Conservation (phyloP, 257 asterid genomes). For the Voacanga thouarsii region DNA sequence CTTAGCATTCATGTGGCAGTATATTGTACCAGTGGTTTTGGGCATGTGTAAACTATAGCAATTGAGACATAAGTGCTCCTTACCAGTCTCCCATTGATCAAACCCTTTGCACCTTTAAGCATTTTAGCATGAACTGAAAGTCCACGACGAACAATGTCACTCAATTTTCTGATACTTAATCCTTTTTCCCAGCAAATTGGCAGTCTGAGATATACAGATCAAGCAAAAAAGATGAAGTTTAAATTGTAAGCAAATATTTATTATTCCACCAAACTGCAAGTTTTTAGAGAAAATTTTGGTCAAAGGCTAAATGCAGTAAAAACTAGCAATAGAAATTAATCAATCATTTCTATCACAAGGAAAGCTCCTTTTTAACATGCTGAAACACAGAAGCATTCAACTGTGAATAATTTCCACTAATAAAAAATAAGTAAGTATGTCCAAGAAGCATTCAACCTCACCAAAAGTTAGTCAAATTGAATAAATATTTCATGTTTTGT, state of each 20-base stretch:
- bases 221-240: neutral
- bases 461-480: neutral
- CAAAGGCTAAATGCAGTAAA: neutral
- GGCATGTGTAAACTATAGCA: neutral
- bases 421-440: neutral
- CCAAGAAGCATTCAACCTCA: neutral
- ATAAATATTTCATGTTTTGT: neutral
- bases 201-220: constrained; percentile 43
- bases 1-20: neutral
- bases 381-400: neutral
- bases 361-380: neutral
- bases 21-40: neutral
- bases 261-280: neutral
- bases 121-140: constrained; percentile 68
- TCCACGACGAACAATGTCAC: constrained; percentile 61
- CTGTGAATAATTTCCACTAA: neutral
- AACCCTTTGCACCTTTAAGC: constrained; percentile 63
- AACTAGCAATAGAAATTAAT: neutral
- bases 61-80: constrained; percentile 11
- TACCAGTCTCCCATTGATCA: constrained; percentile 83
- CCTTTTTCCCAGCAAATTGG: constrained; percentile 54
- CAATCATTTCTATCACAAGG: neutral
- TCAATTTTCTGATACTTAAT: constrained; percentile 39
- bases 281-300: neutral
- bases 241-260: neutral